Conservation (phyloP, 2,329 filamentous ascomycete species). For the Metarhizium humberi region DNA sequence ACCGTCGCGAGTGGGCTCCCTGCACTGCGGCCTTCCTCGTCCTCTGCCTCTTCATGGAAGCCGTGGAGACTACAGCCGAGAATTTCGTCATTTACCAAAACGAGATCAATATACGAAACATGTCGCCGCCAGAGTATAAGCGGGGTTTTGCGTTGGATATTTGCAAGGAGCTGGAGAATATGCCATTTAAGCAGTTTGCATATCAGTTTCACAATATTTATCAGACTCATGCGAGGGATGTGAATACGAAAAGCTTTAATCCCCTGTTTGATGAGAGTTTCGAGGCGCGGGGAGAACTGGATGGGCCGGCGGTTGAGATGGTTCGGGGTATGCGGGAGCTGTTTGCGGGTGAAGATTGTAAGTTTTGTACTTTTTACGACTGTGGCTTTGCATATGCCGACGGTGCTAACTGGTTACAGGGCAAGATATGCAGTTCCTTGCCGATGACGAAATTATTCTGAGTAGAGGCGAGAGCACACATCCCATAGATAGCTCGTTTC, state of each 20-base stretch:
- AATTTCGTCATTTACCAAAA: constrained; percentile 41
- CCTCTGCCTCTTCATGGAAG: constrained; percentile 50
- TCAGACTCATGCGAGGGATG: constrained; percentile 44
- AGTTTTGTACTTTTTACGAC: constrained; percentile 15
- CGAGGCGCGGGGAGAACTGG: constrained; percentile 34
- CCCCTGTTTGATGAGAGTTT: constrained; percentile 39
- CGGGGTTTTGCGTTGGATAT: constrained; percentile 35
- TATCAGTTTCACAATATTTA: constrained; percentile 53
- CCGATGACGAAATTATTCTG: constrained; percentile 36
- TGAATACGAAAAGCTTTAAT: constrained; percentile 42
- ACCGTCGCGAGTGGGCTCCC: constrained; percentile 44
- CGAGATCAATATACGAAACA: constrained; percentile 35
- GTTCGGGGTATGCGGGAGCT: constrained; percentile 34
- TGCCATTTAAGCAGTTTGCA: constrained; percentile 51
- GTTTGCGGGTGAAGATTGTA: constrained; percentile 34
- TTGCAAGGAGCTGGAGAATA: constrained; percentile 43
- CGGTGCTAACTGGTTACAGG: constrained; percentile 14
- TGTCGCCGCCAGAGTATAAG: constrained; percentile 25
- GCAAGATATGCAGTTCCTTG: constrained; percentile 31
- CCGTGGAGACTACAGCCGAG: constrained; percentile 43
- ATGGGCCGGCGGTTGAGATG: constrained; percentile 35
- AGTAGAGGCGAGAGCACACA: constrained; percentile 34
- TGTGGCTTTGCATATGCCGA: not conserved
- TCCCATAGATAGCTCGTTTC: constrained; percentile 35
- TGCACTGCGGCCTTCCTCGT: constrained; percentile 48